phyloP scores from a whole-genome alignment of 2,329 filamentous ascomycete species.

The Apiospora phragmitis region DNA sequence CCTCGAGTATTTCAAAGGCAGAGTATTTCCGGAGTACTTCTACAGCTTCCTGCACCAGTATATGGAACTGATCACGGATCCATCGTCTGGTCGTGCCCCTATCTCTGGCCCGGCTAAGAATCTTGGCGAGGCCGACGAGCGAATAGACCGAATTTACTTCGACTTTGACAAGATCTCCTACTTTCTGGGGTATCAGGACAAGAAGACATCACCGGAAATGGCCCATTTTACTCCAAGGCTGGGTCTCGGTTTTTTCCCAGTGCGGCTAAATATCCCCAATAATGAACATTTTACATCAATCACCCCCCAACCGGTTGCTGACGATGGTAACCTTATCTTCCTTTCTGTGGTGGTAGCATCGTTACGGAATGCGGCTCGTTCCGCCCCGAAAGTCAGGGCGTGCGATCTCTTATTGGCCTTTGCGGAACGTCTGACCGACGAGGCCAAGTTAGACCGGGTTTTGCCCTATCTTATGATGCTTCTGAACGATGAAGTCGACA shows the following conservation, averaged over 20 bases:
- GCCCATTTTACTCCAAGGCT: slow-evolving; percentile 46
- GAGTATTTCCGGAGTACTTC: slow-evolving; percentile 94
- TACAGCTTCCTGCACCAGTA: slow-evolving; percentile 98
- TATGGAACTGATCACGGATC: slow-evolving; percentile 93
- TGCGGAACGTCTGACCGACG: slow-evolving; percentile 86
- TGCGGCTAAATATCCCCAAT: slow-evolving; percentile 84
- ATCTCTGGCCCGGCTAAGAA: slow-evolving; percentile 70
- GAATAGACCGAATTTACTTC: slow-evolving; percentile 88
- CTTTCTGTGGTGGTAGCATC: slow-evolving; percentile 86
- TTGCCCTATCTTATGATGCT: slow-evolving; percentile 86
- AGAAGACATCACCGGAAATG: slow-evolving; percentile 31
- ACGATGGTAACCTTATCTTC: slow-evolving; percentile 93
- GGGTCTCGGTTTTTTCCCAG: slow-evolving; percentile 68
- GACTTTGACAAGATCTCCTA: slow-evolving; percentile 99
- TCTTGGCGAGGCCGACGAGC: slow-evolving; percentile 84
- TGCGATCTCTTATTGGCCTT: slow-evolving; percentile 93
- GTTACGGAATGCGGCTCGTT: slow-evolving; percentile 82
- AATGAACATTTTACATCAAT: slow-evolving; percentile 71
- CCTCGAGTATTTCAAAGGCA: slow-evolving; percentile 85
- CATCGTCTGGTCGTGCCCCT: slow-evolving; percentile 74
- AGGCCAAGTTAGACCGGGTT: slow-evolving; percentile 91
- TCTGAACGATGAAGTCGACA: slow-evolving; percentile 77
- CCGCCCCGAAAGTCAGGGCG: slow-evolving; percentile 82
- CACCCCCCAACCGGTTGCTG: slow-evolving; percentile 61
- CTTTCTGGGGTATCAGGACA: slow-evolving; percentile 76